Evolutionary conservation across 805 yeast genomes (phyloP).

Genomic region (Wickerhamomyces sydowiorum): DNA sequence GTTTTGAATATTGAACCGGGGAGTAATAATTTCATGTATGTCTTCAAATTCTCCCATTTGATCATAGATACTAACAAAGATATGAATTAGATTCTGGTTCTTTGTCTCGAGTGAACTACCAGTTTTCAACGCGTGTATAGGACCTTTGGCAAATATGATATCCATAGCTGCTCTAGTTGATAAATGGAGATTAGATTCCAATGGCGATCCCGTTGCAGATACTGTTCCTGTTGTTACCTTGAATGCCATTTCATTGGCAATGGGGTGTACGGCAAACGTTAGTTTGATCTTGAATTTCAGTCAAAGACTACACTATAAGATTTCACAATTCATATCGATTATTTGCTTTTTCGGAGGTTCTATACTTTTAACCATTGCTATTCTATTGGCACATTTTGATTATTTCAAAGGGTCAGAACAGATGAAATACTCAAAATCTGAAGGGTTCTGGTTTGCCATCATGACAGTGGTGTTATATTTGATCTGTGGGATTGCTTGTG

Average conservation of each 20-base stretch:
- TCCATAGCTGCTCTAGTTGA: constrained; percentile 68
- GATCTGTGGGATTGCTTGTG: constrained; percentile 44
- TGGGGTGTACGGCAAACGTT: constrained; percentile 65
- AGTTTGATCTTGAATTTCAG: constrained; percentile 69
- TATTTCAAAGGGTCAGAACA: constrained; percentile 23
- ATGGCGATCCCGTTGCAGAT: constrained; percentile 27
- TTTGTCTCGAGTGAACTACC: constrained; percentile 66
- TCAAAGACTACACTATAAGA: constrained; percentile 47
- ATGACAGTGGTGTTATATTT: constrained; percentile 60
- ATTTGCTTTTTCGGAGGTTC: constrained; percentile 61
- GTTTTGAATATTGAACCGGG: constrained; percentile 6
- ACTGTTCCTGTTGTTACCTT: constrained; percentile 41
- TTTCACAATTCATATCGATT: constrained; percentile 59
- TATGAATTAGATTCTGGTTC: constrained; percentile 47
- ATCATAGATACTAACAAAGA: neutral
- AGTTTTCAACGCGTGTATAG: constrained; percentile 67
- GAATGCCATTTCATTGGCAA: constrained; percentile 55
- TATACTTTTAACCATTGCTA: constrained; percentile 41
- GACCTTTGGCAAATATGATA: constrained; percentile 72
- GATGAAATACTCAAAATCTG: constrained; percentile 29
- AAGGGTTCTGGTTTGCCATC: constrained; percentile 78
- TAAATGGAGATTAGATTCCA: constrained; percentile 47
- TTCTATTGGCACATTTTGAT: constrained; percentile 31
- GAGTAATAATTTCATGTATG: neutral
- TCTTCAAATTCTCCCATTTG: neutral